Conservation (phyloP, 2,329 filamentous ascomycete genomes). For the Fusarium duplospermum region DNA sequence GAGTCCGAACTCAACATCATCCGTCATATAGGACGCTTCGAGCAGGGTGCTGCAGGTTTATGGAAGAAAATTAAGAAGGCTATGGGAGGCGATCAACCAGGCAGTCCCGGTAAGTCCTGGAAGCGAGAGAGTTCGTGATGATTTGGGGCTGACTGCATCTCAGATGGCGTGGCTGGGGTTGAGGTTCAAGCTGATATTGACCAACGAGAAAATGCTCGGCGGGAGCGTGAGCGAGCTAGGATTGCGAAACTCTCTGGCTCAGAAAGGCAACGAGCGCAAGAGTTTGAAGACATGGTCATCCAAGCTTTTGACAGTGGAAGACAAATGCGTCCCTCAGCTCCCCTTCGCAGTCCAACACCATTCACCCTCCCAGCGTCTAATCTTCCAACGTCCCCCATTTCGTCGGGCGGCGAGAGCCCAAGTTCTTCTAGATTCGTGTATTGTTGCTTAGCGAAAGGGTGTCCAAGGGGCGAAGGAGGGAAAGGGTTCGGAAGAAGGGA, state of each 20-base stretch:
- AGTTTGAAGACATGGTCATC: not conserved
- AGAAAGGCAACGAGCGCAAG: fast-evolving
- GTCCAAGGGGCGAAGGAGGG: not conserved
- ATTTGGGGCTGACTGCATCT: not conserved
- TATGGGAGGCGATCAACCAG: not conserved
- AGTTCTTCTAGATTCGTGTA: fast-evolving
- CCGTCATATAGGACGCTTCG: not conserved
- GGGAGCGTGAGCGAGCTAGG: not conserved
- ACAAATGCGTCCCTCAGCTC: not conserved
- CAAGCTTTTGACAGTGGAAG: not conserved
- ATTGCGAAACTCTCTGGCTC: not conserved
- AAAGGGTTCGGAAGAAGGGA: not conserved
- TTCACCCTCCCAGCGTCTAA: too few species aligned
- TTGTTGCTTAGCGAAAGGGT: not conserved
- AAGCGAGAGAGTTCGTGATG: not conserved
- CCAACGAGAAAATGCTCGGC: not conserved
- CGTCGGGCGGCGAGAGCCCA: too few species aligned
- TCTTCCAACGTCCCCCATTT: too few species aligned
- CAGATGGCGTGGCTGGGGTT: fast-evolving
- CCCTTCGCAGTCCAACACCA: not conserved
- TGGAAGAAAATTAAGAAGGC: not conserved
- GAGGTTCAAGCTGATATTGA: not conserved
- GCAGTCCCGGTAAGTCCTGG: not conserved
- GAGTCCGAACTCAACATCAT: constrained; percentile 30
- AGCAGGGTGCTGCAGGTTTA: not conserved